Conservation (phyloP, 2,329 filamentous ascomycete species). For the Fusarium chlamydosporum region DNA sequence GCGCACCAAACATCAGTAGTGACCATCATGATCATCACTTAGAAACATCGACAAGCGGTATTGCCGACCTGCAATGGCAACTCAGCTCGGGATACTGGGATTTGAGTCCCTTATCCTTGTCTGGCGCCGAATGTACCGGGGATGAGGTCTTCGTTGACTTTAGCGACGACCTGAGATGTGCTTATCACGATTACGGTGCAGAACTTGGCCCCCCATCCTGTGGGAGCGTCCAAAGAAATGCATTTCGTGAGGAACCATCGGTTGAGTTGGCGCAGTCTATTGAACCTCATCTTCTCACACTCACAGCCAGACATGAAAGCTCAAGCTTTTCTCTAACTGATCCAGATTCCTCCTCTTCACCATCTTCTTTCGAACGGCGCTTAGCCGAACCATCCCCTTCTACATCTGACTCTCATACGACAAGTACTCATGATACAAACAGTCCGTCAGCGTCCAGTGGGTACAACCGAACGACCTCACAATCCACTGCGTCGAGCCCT, state of each 20-base stretch:
- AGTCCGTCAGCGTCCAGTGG: accelerated
- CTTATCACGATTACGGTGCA: background rate
- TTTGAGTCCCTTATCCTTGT: too few relatives aligned
- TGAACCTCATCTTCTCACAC: background rate
- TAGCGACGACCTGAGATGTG: background rate
- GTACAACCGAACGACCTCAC: accelerated
- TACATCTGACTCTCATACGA: accelerated
- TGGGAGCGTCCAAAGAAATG: background rate
- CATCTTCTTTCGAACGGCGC: background rate
- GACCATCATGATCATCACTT: slow-evolving; percentile 2
- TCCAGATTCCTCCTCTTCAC: accelerated
- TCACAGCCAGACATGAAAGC: accelerated
- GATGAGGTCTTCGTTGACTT: background rate
- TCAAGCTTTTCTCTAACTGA: accelerated
- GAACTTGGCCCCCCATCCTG: background rate
- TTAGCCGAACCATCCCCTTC: accelerated
- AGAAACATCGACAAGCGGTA: background rate
- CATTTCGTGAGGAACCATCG: background rate
- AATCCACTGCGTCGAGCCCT: background rate
- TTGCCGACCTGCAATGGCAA: background rate
- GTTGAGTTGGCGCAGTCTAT: background rate
- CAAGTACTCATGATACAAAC: accelerated
- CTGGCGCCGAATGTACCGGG: background rate
- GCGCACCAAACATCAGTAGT: background rate
- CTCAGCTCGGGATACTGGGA: background rate